phyloP scores from a whole-genome alignment of 805 yeast genomes.

The Candida xiaguanensis region DNA sequence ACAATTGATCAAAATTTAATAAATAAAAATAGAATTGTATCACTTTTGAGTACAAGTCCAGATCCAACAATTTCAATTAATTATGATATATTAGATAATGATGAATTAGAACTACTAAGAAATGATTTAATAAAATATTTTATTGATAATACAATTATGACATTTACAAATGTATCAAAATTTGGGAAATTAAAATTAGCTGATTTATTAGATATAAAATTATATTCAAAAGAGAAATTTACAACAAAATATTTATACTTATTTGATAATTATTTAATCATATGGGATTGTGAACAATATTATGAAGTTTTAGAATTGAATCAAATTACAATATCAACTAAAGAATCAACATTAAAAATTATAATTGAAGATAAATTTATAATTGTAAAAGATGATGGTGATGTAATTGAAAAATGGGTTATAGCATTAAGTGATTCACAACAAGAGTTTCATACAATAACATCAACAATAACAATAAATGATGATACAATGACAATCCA shows the following conservation, averaged over 20 bases:
- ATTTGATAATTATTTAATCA: constrained; percentile 30
- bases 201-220: constrained; percentile 27
- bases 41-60: constrained; percentile 17
- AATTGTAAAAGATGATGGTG: constrained; percentile 5
- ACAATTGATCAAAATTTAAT: constrained; percentile 4
- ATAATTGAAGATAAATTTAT: neutral
- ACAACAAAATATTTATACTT: constrained; percentile 22
- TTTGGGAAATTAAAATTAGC: constrained; percentile 36
- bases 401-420: constrained; percentile 44
- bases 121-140: constrained; percentile 26
- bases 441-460: constrained; percentile 28
- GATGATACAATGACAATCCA: neutral
- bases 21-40: neutral
- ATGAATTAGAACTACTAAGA: constrained; percentile 22
- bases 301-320: constrained; percentile 3
- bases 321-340: constrained; percentile 4
- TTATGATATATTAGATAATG: constrained; percentile 17
- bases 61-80: constrained; percentile 15
- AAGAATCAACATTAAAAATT: constrained; percentile 5
- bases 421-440: constrained; percentile 34
- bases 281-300: constrained; percentile 14
- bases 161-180: constrained; percentile 21
- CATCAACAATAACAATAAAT: constrained; percentile 26
- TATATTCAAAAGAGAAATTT: constrained; percentile 10
- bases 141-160: constrained; percentile 19